These are phyloP conservation scores for Trichoderma harzianum DNA, from an alignment of 2,329 filamentous ascomycete species.

Conservation along the genomic window DNA sequence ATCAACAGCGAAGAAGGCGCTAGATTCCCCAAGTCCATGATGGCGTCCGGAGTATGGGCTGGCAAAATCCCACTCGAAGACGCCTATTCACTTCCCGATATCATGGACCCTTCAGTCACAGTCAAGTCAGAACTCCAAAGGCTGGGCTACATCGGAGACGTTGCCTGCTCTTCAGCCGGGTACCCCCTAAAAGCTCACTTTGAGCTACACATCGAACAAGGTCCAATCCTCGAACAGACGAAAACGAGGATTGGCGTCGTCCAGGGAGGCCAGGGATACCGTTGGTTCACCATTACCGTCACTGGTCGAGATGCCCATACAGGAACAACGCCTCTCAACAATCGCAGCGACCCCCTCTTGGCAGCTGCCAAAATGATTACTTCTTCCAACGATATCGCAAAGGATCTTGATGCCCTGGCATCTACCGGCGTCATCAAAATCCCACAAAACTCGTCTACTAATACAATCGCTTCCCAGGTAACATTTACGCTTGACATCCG, in stretches of 20 bases:
- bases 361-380: constrained; percentile 36
- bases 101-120: constrained; percentile 29
- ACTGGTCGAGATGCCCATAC: constrained; percentile 31
- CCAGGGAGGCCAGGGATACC: constrained; percentile 32
- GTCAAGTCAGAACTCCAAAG: constrained; percentile 55
- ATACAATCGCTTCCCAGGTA: constrained; percentile 66
- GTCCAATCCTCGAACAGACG: constrained; percentile 54
- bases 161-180: constrained; percentile 19
- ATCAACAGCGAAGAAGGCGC: constrained; percentile 71
- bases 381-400: constrained; percentile 28
- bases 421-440: constrained; percentile 32
- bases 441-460: constrained; percentile 62
- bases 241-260: constrained; percentile 32
- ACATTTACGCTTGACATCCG: constrained; percentile 66
- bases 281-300: constrained; percentile 32
- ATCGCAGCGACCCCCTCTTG: constrained; percentile 33
- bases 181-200: constrained; percentile 73
- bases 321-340: constrained; percentile 33
- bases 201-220: constrained; percentile 80
- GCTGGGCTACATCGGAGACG: constrained; percentile 51
- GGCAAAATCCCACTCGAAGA: constrained; percentile 59
- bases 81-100: constrained; percentile 64
- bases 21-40: constrained; percentile 72
- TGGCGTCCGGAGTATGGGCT: constrained; percentile 76
- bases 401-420: constrained; percentile 41